phyloP scores from a whole-genome alignment of 1,284 basidiomycete genomes.

The Sporisorium sorghi region DNA sequence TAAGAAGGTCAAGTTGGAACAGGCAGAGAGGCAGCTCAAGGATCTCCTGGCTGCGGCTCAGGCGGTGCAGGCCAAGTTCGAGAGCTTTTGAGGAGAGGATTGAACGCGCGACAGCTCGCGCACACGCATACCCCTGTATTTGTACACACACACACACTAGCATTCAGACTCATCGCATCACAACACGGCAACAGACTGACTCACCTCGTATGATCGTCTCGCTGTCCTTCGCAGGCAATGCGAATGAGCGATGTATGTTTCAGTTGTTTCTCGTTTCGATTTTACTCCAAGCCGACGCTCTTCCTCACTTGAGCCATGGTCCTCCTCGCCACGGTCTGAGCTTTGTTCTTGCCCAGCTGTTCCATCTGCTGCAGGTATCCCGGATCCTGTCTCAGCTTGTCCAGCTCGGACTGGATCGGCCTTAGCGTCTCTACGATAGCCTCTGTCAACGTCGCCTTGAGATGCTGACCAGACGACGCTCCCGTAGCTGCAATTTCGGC shows the following conservation, averaged over 20 bases:
- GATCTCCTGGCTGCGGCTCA: constrained; percentile 23
- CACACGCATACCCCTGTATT: constrained; percentile 37
- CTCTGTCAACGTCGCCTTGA: constrained; percentile 82
- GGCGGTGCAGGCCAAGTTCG: constrained; percentile 27
- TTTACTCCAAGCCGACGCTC: constrained; percentile 75
- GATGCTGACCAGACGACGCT: constrained; percentile 75
- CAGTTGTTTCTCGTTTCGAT: too few species aligned
- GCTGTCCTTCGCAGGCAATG: neutral
- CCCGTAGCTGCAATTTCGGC: constrained; percentile 57
- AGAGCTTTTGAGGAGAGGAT: constrained; percentile 18
- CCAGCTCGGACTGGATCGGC: constrained; percentile 79
- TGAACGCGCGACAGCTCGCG: neutral
- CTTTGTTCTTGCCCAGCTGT: constrained; percentile 76
- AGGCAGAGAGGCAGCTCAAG: constrained; percentile 35
- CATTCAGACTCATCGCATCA: neutral
- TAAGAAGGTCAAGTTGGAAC: constrained; percentile 43
- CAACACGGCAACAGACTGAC: neutral
- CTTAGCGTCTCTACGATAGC: constrained; percentile 79
- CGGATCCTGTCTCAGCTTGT: constrained; percentile 75
- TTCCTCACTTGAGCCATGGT: constrained; percentile 79
- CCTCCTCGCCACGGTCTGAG: constrained; percentile 74
- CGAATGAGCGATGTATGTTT: too few species aligned
- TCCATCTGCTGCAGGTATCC: constrained; percentile 78
- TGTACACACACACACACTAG: constrained; percentile 17
- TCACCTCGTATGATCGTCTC: too few species aligned